Evolutionary conservation across 116 monocot species (phyloP), one percentile per base, ranked within the genome.

Genomic region (Thalassia testudinum): DNA sequence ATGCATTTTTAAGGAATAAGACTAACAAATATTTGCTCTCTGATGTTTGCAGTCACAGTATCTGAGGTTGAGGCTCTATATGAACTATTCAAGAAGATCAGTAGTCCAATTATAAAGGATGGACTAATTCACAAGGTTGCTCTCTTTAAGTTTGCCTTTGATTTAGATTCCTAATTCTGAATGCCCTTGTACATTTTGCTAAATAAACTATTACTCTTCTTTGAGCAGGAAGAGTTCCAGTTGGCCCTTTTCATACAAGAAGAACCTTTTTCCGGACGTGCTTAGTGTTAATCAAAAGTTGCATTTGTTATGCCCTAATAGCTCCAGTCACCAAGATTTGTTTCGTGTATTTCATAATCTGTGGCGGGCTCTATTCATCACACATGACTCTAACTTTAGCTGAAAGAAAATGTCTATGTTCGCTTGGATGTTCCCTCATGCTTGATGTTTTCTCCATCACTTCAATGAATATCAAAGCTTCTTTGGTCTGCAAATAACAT

Each of bases 91-190:
- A 95, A 79, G 52, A 95, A 81, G 47, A 24, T 87, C 38, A 87
- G 87, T 54, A 52, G 62, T 57, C 76, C 78, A n/a, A 87, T 87
- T 55, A 60, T 76, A 44, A 87, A 87, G 62, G 88, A 95, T 62
- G 87, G 88, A 1, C 72, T 87, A 40, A 87, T 95, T 58, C 93
- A 95, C 63, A 95, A 85, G 93, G 93, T n/a, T 45, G 15, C 19
- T 6, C 45, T 20, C 19, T 45, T 45, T 2, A 45, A 7, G 15
- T 20, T 45, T 20, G 5, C 15, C 19, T 7, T 45, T 45, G 2
- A 3, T 13, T 45, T n/a, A 4, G 15, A 16, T 7, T 58, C 51
- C 21, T 45, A n/a, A 11, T 30, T 47, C 55, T 37, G 37, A 45
- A 45, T 20, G 19, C 4, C 18, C 19, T 3, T 45, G 4, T 6